Evolutionary conservation across 164 flowering plant species (phyloP).

Genomic region (Annona squamosa): DNA sequence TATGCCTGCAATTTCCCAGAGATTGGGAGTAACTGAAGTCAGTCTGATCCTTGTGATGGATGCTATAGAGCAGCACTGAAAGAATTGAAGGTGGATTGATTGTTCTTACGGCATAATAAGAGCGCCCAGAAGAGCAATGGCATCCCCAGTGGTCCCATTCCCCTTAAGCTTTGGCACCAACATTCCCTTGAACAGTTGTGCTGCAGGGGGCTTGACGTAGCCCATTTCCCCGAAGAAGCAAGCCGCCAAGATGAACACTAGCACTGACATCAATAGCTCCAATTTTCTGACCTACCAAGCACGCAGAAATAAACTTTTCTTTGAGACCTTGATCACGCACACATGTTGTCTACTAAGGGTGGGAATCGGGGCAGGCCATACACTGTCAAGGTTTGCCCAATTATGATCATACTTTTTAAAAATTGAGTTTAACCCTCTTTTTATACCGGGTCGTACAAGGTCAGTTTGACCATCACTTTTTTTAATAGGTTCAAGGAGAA

Average conservation of each 20-base stretch:
- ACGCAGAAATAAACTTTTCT: no score
- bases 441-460: no score
- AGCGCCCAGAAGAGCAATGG: constrained; percentile 92
- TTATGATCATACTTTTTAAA: no score
- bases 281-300: constrained; percentile 64
- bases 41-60: not conserved
- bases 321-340: no score
- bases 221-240: constrained; percentile 87
- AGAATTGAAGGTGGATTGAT: not conserved
- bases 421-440: no score
- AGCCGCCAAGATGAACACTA: constrained; percentile 80
- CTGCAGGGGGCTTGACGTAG: constrained; percentile 71
- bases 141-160: constrained; percentile 71
- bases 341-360: no score
- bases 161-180: constrained; percentile 76
- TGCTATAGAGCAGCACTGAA: not conserved
- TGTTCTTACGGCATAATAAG: constrained; percentile 83
- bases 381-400: no score
- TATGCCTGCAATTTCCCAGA: constrained; percentile 44
- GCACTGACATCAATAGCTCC: constrained; percentile 57
- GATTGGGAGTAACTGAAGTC: not conserved
- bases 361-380: no score
- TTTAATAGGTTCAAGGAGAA: no score
- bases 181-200: constrained; percentile 74
- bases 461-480: no score